Conservation (phyloP, 2,329 filamentous ascomycete genomes). For the Fusarium mexicanum region DNA sequence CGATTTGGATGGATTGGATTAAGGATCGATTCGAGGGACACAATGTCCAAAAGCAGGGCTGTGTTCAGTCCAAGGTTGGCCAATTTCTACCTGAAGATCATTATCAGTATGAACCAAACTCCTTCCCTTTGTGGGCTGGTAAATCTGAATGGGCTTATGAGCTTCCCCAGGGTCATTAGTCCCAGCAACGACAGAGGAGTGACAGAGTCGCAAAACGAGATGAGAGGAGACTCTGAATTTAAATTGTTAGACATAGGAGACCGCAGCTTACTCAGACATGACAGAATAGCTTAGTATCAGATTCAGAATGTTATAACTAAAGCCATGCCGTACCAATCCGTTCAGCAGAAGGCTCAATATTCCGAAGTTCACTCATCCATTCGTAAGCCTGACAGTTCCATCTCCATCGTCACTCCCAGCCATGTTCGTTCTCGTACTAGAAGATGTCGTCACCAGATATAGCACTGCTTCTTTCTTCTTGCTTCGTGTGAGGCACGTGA, state of each 20-base stretch:
- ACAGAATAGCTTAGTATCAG: neutral
- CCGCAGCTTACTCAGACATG: neutral
- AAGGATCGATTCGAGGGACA: neutral
- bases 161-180: neutral
- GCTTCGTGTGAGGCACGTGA: neutral
- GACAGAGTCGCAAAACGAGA: neutral
- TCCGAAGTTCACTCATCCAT: neutral
- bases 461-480: neutral
- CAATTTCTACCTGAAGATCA: neutral
- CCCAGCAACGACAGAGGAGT: neutral
- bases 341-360: neutral
- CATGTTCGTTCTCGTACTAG: neutral
- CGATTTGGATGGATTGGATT: neutral
- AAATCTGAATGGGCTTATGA: neutral
- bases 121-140: neutral
- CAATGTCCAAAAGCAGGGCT: neutral
- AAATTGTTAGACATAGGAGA: neutral
- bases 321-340: neutral
- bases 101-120: neutral
- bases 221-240: neutral
- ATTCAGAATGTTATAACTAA: neutral
- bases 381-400: neutral
- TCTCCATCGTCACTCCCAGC: neutral
- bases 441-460: neutral
- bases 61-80: neutral